Base-by-base conservation (phyloP, 2,329 filamentous ascomycete species). In the Paraconiothyrium brasiliense region DNA sequence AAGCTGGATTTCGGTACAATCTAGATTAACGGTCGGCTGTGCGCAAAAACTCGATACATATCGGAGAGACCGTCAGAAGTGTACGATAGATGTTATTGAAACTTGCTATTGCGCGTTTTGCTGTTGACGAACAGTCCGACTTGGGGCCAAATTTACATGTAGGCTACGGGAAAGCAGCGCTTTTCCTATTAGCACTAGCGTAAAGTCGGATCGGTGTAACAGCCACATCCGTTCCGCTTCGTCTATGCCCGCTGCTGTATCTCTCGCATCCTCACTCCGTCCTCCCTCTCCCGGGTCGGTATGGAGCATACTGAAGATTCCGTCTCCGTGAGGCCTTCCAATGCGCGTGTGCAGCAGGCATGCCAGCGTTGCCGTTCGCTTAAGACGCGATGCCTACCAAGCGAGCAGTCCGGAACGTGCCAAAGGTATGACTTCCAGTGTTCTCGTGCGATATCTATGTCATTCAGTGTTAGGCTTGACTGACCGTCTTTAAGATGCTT, bases 321-420 rank as follows among this genome's bases (percentile, higher is more conserved):
- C 32, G 51, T 54, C 54, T 61, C 59, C 34, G 58, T 62, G 8
- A 67, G 64, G 30, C 49, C 65, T 24, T 51, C 57, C 13, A 61
- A 57, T 2, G 14, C 60, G 13, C 73, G 75, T 27, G 74, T 71
- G 9, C 61, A 62, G 2, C 74, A 78, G 55, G 76, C 76, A 2
- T 78, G 76, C 57, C 71, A 76, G 57, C 66, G 72, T 37, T 78
- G 76, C 54, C 69, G 75, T n/a, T 71, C 54, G 48, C 59, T 76
- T 4, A 78, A 78, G 58, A 76, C 74, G 4, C 70, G 72, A 24
- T 78, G 75, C 59, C 57, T 76, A 47, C 76, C 71, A 27, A 76
- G 76, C 60, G 61, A 64, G 37, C 70, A 67, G 55, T 7, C 66
- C 5, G 71, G 71, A 30, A 70, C 62, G 6, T 78, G 76, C 46